Percentiles rank a stretch among this genome's conserved stretches.
phyloP scores from a whole-genome alignment of 129 eudicot species.

The Erigeron canadensis region DNA sequence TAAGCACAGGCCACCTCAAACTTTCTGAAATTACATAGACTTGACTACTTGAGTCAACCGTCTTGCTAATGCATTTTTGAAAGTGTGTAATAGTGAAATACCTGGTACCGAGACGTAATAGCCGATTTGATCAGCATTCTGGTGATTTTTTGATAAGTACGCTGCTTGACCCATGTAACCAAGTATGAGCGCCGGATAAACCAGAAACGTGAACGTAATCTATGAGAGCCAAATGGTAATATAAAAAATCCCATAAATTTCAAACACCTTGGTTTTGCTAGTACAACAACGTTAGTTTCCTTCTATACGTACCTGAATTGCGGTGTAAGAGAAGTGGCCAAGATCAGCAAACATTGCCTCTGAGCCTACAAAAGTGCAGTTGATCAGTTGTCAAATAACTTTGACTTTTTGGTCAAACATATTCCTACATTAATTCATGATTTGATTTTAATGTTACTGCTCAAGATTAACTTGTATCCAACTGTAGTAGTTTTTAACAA shows the following conservation, averaged over 20 bases:
- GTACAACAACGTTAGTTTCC: background rate
- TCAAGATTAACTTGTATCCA: background rate
- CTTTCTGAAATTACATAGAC: conserved; percentile 45
- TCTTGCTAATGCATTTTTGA: conserved; percentile 3
- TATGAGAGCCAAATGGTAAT: conserved; percentile 33
- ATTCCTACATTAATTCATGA: conserved; percentile 10
- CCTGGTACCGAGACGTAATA: conserved; percentile 96
- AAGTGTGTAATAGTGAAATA: conserved; percentile 21
- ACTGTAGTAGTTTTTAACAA: background rate
- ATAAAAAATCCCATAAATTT: conserved; percentile 4
- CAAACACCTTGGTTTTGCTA: conserved; percentile 1
- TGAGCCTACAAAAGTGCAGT: conserved; percentile 68
- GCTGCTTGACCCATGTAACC: conserved; percentile 99
- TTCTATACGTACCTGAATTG: conserved; percentile 72
- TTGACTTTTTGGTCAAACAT: conserved; percentile 25
- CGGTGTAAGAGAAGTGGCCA: conserved; percentile 90
- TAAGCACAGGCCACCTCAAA: conserved; percentile 86
- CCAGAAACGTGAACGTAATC: conserved; percentile 94
- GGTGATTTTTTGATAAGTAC: conserved; percentile 76
- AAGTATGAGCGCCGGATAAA: conserved; percentile 85
- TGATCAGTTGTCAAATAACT: conserved; percentile 23
- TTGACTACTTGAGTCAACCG: conserved; percentile 2
- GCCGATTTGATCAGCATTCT: conserved; percentile 49
- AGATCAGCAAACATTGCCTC: conserved; percentile 99
- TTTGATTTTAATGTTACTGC: background rate